These are phyloP conservation scores for Dictyostelium capitatum DNA, from an alignment of 78 protist species.

Conservation along the genomic window DNA sequence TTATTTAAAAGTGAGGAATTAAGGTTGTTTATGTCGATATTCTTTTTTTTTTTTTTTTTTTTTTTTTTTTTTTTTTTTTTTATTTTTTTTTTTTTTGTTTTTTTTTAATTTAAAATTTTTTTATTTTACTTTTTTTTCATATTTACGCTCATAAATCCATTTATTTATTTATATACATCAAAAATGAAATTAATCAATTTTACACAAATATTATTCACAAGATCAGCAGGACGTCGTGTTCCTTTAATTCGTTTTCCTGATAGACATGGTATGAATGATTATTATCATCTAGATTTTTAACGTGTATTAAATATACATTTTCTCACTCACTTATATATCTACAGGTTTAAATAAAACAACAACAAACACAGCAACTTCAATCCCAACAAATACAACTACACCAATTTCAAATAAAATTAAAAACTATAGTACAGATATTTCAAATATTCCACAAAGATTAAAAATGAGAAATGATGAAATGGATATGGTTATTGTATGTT, in stretches of 20 bases:
- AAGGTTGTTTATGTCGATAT: too few relatives aligned
- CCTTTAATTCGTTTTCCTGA: constrained; percentile 73
- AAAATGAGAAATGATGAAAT: constrained; percentile 43
- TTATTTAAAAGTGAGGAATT: too few relatives aligned
- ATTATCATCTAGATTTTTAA: background rate
- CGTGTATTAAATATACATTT: background rate
- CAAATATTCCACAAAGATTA: constrained; percentile 67
- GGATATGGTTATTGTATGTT: constrained; percentile 49
- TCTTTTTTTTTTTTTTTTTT: too few relatives aligned
- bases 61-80: too few relatives aligned
- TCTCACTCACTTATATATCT: background rate
- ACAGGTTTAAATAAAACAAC: background rate
- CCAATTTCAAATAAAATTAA: constrained; percentile 27
- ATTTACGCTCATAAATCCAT: too few relatives aligned
- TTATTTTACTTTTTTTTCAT: too few relatives aligned
- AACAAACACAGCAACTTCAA: constrained; percentile 15
- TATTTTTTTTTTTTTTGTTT: too few relatives aligned
- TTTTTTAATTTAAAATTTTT: too few relatives aligned
- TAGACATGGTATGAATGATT: constrained; percentile 44
- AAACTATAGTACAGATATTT: constrained; percentile 15
- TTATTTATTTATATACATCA: too few relatives aligned
- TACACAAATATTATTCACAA: background rate
- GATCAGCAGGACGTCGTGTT: constrained; percentile 28
- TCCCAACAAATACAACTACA: constrained; percentile 6
- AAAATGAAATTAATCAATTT: constrained; percentile 20